Evolutionary conservation across 1,284 basidiomycete species (phyloP).

Genomic region (Leucoagaricus sp.): DNA sequence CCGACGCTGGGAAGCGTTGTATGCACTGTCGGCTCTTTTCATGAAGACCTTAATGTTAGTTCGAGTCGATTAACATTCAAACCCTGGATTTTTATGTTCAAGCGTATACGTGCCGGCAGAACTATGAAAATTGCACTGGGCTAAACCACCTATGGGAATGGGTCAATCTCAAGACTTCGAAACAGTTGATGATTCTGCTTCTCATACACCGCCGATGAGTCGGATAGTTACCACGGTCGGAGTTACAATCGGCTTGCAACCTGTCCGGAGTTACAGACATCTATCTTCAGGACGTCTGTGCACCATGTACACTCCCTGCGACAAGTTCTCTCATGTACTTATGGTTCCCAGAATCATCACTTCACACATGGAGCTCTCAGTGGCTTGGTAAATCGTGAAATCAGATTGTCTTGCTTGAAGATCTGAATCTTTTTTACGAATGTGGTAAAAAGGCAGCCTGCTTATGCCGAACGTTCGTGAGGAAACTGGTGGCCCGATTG

Average conservation of each 20-base stretch:
- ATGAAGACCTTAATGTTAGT: too few species aligned
- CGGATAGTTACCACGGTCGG: conserved; percentile 6
- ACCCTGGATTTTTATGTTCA: too few species aligned
- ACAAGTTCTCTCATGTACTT: background rate
- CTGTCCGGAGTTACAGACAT: background rate
- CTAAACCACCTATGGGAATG: conserved; percentile 2
- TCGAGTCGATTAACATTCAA: too few species aligned
- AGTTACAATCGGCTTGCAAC: background rate
- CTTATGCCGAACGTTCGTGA: too few species aligned
- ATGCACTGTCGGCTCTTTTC: too few species aligned
- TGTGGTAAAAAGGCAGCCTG: background rate
- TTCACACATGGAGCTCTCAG: background rate
- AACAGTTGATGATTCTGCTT: background rate
- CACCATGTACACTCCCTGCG: background rate
- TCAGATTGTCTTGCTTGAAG: too few species aligned
- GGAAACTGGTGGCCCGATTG: background rate
- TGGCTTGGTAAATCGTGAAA: background rate
- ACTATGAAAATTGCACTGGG: background rate
- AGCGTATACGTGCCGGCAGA: background rate
- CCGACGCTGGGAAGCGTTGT: too few species aligned
- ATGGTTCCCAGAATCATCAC: background rate
- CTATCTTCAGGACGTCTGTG: background rate
- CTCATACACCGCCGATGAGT: background rate
- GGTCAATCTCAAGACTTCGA: background rate
- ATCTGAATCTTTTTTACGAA: background rate